Evolutionary conservation across 805 yeast species (phyloP).

Genomic region (Metschnikowia arizonensis): DNA sequence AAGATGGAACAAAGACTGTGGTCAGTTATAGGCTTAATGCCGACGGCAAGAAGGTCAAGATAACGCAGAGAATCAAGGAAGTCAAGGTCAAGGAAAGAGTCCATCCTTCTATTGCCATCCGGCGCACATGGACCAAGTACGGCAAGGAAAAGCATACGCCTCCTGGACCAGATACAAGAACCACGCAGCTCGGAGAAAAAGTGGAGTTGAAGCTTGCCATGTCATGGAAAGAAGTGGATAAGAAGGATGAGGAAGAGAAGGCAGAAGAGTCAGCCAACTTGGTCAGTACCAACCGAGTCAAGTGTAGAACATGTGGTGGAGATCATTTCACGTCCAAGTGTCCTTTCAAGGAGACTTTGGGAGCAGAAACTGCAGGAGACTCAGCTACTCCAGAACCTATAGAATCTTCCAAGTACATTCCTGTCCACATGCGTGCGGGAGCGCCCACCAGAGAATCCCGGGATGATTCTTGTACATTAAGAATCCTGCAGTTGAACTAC

Average conservation of each 20-base stretch:
- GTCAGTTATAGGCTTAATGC: slow-evolving; percentile 70
- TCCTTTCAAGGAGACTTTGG: slow-evolving; percentile 90
- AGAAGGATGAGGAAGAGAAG: slow-evolving; percentile 60
- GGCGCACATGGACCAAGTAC: slow-evolving; percentile 84
- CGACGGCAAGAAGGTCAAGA: slow-evolving; percentile 78
- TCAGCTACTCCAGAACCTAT: slow-evolving; percentile 26
- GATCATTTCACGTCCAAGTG: slow-evolving; percentile 91
- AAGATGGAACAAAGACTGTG: slow-evolving; percentile 88
- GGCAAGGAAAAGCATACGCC: slow-evolving; percentile 72
- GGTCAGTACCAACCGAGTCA: slow-evolving; percentile 42
- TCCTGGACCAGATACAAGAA: slow-evolving; percentile 83
- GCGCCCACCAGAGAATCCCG: slow-evolving; percentile 49
- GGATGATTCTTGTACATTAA: slow-evolving; percentile 83
- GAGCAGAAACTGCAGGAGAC: slow-evolving; percentile 45
- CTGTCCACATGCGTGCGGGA: slow-evolving; percentile 44
- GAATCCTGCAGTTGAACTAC: slow-evolving; percentile 86
- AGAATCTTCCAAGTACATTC: slow-evolving; percentile 34
- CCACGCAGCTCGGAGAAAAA: slow-evolving; percentile 85
- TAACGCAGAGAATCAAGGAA: slow-evolving; percentile 80
- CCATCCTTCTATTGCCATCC: slow-evolving; percentile 78
- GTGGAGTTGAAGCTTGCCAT: slow-evolving; percentile 71
- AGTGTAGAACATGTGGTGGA: slow-evolving; percentile 92
- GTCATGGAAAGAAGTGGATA: slow-evolving; percentile 72
- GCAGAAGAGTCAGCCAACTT: slow-evolving; percentile 41
- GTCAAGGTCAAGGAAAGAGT: slow-evolving; percentile 76